Evolutionary conservation across 805 yeast species (phyloP), one percentile per base, ranked within the genome.

Genomic region (Cyberlindnera xishuangbannaensis): DNA sequence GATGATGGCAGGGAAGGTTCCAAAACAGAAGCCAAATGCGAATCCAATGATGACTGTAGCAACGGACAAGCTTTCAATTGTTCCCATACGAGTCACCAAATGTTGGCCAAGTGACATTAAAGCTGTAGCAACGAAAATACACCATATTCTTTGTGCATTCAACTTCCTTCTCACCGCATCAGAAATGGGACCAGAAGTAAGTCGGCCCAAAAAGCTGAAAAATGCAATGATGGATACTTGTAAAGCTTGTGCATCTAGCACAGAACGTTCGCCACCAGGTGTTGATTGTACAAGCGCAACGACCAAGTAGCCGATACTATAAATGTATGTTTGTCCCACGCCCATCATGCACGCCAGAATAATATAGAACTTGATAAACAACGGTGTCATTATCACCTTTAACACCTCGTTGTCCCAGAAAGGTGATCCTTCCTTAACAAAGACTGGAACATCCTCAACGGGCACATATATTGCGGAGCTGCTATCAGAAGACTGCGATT

Each of bases 261-360:
- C 64, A 5, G 56, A 47, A 6, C 48, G 17, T 6, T 43, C 25
- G 2, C 34, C 15, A 2, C 40, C 39, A 6, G 59, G 35, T 41
- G 40, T 27, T 2, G 62, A 51, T 41, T 48, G 57, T 10, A 59
- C 55, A 41, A 67, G 69, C 0, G 71, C 67, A 31, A 61, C 68
- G 8, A 79, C 82, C n/a, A 83, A 67, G 47, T 76, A 82, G 0
- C 94, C 94, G 22, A 83, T 78, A 3, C 83, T 70, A 48, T 68
- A 83, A 18, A 83, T 81, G 50, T 81, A 83, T 55, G 74, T 71
- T 51, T 81, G 88, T 4, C 87, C 83, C 27, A 76, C 62, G 2
- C 84, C 79, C 49, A 78, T 72, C 27, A 73, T 56, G 5, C 72
- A 53, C 1, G 83, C 73, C 16, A 79, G 60, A n/a, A 76, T 63